Evolutionary conservation across 306 rosid species (phyloP), one percentile per base, ranked within the genome.

Genomic region (Sicyos edulis): DNA sequence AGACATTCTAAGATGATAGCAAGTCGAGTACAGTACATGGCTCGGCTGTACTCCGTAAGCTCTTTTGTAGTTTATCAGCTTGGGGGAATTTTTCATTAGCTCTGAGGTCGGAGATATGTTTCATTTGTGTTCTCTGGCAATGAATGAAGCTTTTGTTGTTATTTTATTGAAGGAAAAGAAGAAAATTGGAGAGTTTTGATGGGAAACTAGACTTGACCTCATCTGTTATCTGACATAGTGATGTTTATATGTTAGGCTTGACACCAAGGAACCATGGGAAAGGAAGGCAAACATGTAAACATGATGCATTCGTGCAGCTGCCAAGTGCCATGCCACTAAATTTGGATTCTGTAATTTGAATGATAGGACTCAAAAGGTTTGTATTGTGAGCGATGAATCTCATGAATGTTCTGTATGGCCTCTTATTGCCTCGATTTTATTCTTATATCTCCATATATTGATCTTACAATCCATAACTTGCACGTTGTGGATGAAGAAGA

Each of bases 211-310:
- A n/a, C n/a, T n/a, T n/a, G n/a, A n/a, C n/a, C n/a, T n/a, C n/a
- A 61, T 61, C 47, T 61, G 24, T 62, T 34, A 15, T 8, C 49
- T 62, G 14, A 15, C 34, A 34, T 63, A 40, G 4, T 1, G 0
- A 19, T 67, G 15, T 47, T 47, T 67, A 19, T 13, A 45, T 22
- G 21, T 21, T 32, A 67, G 72, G 72, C 72, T 67, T 21, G 72
- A 47, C 56, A 67, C 52, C 40, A 67, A 67, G 56, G 72, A 67
- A 67, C 72, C 72, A 21, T 67, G 72, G 72, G 72, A 67, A 47
- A 67, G 72, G 56, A 67, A 67, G 55, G 72, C 72, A 45, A 67
- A 67, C 56, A 67, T 67, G 72, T 67, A 47, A 47, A 21, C 8
- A 47, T n/a, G 24, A 22, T 24, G 5, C 3, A 47, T n/a, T n/a